Evolutionary conservation across 768 basidiomycete species (phyloP).

Genomic region (Leccinellum albellum): DNA sequence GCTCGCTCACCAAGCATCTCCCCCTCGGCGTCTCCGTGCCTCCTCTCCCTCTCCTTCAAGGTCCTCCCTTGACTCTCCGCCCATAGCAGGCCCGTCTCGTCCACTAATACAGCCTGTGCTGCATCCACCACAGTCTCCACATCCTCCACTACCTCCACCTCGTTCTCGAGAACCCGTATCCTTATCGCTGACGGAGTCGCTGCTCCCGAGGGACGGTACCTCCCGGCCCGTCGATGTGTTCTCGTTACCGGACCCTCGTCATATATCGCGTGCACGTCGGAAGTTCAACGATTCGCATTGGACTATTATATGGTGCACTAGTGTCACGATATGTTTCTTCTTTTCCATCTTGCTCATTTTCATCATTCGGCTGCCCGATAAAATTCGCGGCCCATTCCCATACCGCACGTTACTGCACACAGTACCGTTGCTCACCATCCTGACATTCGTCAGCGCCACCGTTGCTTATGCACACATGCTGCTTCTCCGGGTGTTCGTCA

Average conservation of each 20-base stretch:
- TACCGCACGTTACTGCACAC: conserved; percentile 75
- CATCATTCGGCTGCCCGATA: conserved; percentile 42
- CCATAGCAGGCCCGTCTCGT: conserved; percentile 36
- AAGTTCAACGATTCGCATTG: conserved; percentile 73
- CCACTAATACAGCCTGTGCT: conserved; percentile 29
- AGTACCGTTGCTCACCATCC: conserved; percentile 69
- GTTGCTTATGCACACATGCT: conserved; percentile 73
- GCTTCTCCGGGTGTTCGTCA: conserved; percentile 75
- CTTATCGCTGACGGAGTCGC: conserved; percentile 74
- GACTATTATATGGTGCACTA: conserved; percentile 63
- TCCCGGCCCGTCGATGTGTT: conserved; percentile 66
- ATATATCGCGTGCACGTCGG: conserved; percentile 57
- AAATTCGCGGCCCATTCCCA: conserved; percentile 35
- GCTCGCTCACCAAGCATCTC: conserved; percentile 74
- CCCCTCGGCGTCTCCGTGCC: conserved; percentile 44
- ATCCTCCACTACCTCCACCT: conserved; percentile 37
- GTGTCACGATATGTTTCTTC: conserved; percentile 57
- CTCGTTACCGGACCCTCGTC: conserved; percentile 71
- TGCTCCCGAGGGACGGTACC: conserved; percentile 70
- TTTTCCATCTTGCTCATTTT: conserved; percentile 66
- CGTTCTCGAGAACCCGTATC: conserved; percentile 46
- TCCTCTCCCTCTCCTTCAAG: conserved; percentile 38
- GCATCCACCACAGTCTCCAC: conserved; percentile 32
- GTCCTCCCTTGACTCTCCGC: conserved; percentile 30
- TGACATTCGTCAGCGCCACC: conserved; percentile 66